These are phyloP conservation scores for Hypoxylon sp. DNA, from an alignment of 2,329 filamentous ascomycete genomes.

Conservation along the genomic window DNA sequence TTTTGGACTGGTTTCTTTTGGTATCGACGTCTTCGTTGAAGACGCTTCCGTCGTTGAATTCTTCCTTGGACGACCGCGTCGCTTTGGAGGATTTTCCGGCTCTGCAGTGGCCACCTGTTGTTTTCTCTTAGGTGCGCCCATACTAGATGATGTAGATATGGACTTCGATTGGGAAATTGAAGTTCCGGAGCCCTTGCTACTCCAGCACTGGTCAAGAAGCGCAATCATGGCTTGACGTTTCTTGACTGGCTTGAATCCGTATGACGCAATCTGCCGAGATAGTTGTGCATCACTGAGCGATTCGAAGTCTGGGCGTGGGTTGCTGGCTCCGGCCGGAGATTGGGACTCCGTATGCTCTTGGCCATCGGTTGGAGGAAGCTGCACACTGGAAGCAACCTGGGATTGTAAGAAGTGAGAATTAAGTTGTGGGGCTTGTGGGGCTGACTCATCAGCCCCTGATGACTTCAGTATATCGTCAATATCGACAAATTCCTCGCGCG, in stretches of 20 bases:
- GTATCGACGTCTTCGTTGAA: constrained; percentile 21
- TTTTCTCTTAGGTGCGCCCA: constrained; percentile 39
- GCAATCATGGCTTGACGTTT: constrained; percentile 78
- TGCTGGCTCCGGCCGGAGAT: constrained; percentile 10
- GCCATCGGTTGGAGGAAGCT: constrained; percentile 2
- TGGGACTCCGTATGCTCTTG: constrained; percentile 9
- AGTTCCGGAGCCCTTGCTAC: constrained; percentile 64
- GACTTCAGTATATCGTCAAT: constrained; percentile 52
- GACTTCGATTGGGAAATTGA: constrained; percentile 27
- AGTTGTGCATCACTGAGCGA: constrained; percentile 75
- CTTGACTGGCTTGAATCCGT: constrained; percentile 81
- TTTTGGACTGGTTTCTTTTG: constrained; percentile 38
- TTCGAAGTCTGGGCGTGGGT: constrained; percentile 69
- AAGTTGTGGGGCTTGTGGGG: constrained; percentile 11
- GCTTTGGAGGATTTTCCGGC: constrained; percentile 54
- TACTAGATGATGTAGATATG: constrained; percentile 46
- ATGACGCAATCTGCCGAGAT: constrained; percentile 72
- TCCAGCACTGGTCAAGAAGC: constrained; percentile 79
- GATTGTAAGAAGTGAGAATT: constrained; percentile 44
- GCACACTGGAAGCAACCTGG: constrained; percentile 28
- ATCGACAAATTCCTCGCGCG: constrained; percentile 50
- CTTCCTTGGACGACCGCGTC: constrained; percentile 62
- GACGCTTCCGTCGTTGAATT: constrained; percentile 35
- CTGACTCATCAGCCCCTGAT: constrained; percentile 35
- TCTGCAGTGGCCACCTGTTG: constrained; percentile 17